phyloP scores from a whole-genome alignment of 1,284 basidiomycete genomes.

The Sutorius eximius region DNA sequence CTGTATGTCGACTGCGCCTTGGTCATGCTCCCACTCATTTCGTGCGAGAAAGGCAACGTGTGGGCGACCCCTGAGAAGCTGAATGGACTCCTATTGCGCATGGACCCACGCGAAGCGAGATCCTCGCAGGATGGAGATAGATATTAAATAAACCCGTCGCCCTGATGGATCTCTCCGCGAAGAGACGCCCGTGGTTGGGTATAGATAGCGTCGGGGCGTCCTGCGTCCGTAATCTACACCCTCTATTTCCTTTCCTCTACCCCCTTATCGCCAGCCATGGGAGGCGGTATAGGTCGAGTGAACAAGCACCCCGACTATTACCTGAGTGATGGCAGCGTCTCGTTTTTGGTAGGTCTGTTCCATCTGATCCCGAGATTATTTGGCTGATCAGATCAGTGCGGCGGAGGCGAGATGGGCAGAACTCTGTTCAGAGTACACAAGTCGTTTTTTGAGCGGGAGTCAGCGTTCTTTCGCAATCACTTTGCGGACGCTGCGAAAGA shows the following conservation, averaged over 20 bases:
- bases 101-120: conserved; percentile 8
- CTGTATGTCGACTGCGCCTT: conserved; percentile 14
- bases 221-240: background rate
- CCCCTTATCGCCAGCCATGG: conserved; percentile 10
- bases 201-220: conserved; percentile 24
- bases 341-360: conserved; percentile 20
- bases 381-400: conserved; percentile 7
- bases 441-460: conserved; percentile 68
- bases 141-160: background rate
- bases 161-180: conserved; percentile 20
- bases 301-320: conserved; percentile 15
- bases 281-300: conserved; percentile 11
- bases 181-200: conserved; percentile 14
- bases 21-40: conserved; percentile 4
- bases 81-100: background rate
- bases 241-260: background rate
- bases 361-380: background rate
- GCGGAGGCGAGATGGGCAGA: conserved; percentile 42
- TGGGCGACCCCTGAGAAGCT: conserved; percentile 1
- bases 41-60: background rate
- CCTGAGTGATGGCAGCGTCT: conserved; percentile 19
- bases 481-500: conserved; percentile 39
- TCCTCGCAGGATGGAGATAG: conserved; percentile 9
- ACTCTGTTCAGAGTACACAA: conserved; percentile 57
- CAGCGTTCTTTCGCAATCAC: conserved; percentile 47